Conservation (phyloP, 2,329 filamentous ascomycete genomes). For the Ilyonectria destructans region DNA sequence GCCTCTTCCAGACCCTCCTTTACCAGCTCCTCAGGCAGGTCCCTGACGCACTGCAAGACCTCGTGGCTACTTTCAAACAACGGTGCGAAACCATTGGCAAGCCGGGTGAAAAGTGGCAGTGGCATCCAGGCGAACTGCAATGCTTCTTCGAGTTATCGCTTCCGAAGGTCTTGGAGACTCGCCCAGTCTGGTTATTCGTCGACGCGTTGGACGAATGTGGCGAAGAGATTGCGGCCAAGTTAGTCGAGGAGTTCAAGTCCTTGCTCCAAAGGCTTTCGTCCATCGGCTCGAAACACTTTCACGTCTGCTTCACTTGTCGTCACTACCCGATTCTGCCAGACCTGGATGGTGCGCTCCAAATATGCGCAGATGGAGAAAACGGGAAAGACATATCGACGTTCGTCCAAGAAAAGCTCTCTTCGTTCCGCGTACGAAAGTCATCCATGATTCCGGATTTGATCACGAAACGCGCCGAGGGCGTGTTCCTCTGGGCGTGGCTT, state of each 20-base stretch:
- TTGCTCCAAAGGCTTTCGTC: conserved; percentile 40
- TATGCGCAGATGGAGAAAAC: conserved; percentile 53
- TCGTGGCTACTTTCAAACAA: conserved; percentile 39
- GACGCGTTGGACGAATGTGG: conserved; percentile 57
- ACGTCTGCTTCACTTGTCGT: conserved; percentile 54
- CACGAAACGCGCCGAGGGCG: conserved; percentile 40
- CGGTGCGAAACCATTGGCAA: conserved; percentile 25
- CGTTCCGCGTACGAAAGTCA: too few relatives aligned
- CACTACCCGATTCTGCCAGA: conserved; percentile 50
- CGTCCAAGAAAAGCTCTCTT: too few relatives aligned
- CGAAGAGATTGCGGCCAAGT: conserved; percentile 38
- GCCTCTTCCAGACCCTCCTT: conserved; percentile 8
- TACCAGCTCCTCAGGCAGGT: conserved; percentile 50
- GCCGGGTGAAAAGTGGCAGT: conserved; percentile 46
- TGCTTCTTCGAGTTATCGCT: conserved; percentile 42
- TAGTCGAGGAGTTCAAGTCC: conserved; percentile 40
- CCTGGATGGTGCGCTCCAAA: conserved; percentile 36
- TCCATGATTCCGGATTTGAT: too few relatives aligned
- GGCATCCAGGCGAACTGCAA: conserved; percentile 48
- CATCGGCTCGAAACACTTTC: conserved; percentile 25
- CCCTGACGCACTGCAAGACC: conserved; percentile 37
- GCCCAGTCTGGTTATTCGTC: conserved; percentile 50
- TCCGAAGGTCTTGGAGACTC: conserved; percentile 36
- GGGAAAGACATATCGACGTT: conserved; percentile 49
- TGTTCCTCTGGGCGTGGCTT: conserved; percentile 58